Base-by-base conservation (phyloP, 2,329 filamentous ascomycete species). In the Cordyceps farinosa region DNA sequence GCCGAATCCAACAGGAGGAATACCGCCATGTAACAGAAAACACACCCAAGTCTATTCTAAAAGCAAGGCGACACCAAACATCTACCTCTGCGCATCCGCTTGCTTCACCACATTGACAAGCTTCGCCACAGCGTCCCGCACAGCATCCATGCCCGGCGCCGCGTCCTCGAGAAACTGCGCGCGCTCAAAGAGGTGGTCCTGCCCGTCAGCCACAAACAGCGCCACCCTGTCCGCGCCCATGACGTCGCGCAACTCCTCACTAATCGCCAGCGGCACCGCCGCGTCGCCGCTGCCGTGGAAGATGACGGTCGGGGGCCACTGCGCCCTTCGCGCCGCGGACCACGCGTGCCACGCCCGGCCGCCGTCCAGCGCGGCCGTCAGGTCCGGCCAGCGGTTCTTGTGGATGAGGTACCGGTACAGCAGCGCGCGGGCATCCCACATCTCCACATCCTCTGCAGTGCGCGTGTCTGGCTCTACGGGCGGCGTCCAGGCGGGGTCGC, bases 341-440 rank as follows among this genome's bases (percentile, higher is more conserved):
- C 63, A 51, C 13, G 59, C 55, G 1, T 70, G 67, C 74, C 72
- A 75, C 8, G 70, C 67, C n/a, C 71, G 74, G 1, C 74, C 75
- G 1, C 64, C 66, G 44, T 77, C 74, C 8, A 73, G 63, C 7
- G 67, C 64, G 1, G 69, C 72, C 3, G 75, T 65, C 8, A 76
- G 56, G 3, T 63, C 60, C 2, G 68, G 50, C 64, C 70, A 76
- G 7, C 59, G 56, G 50, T 76, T 77, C 7, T 69, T 68, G 65
- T 75, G 65, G 17, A 72, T 69, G 54, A 71, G 75, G 65, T 76
- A 75, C 29, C 74, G 70, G 52, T 76, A 77, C 15, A 76, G 65
- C 42, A 67, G 54, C 0, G 69, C 69, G 1, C 70, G 66, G 17
- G 57, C 45, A 9, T 65, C 38, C 30, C 62, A 48, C 9, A 55